These are phyloP conservation scores for Pseudomassariella vexata DNA, from an alignment of 2,329 filamentous ascomycete genomes.

Conservation along the genomic window DNA sequence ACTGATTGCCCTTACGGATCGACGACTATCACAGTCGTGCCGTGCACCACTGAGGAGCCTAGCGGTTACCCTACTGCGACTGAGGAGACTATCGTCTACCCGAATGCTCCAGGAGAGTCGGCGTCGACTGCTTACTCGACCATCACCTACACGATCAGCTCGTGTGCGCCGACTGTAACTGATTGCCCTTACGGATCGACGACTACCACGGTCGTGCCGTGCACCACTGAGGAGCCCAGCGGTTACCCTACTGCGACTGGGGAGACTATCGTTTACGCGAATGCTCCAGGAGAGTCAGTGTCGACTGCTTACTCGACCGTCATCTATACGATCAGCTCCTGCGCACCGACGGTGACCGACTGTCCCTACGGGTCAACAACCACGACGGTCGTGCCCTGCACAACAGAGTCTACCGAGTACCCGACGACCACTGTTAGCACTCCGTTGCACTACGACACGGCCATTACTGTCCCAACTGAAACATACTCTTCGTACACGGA, in stretches of 20 bases:
- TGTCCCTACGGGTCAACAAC: background rate
- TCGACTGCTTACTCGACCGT: background rate
- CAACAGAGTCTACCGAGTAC: too few relatives aligned
- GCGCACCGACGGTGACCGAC: background rate
- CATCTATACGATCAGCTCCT: constrained; percentile 2
- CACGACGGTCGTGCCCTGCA: too few relatives aligned
- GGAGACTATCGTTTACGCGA: too few relatives aligned
- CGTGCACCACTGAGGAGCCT: background rate
- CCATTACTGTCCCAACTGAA: too few relatives aligned
- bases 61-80: background rate
- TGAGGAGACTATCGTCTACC: background rate
- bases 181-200: constrained; percentile 22
- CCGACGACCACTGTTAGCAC: too few relatives aligned
- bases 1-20: constrained; percentile 20
- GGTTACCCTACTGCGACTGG: too few relatives aligned
- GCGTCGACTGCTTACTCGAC: constrained; percentile 21
- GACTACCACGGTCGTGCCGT: constrained; percentile 12
- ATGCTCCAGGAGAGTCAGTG: too few relatives aligned
- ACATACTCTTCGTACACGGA: too few relatives aligned
- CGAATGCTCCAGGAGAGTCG: constrained; percentile 9
- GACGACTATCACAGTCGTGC: constrained; percentile 15
- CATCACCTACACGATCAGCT: constrained; percentile 25
- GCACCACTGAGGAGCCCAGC: too few relatives aligned
- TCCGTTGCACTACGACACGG: too few relatives aligned
- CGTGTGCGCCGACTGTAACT: constrained; percentile 20